Evolutionary conservation across 345 rosid species (phyloP).

Genomic region (Excoecaria cochinchinensis): DNA sequence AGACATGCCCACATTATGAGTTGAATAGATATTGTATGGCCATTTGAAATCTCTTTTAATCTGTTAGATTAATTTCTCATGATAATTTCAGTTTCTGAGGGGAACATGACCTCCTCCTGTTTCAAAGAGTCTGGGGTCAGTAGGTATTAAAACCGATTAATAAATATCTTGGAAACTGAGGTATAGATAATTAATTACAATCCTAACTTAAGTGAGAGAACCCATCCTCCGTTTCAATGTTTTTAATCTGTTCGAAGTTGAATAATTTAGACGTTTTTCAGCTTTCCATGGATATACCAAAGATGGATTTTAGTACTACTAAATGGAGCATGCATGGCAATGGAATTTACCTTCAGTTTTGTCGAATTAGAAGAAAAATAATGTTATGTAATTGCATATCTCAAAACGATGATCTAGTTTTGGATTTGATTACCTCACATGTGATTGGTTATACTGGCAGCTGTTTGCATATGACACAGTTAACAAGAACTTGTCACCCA

Average conservation of each 20-base stretch:
- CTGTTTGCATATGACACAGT: conserved; percentile 88
- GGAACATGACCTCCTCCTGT: background rate
- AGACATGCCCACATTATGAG: background rate
- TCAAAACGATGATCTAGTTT: background rate
- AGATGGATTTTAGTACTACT: background rate
- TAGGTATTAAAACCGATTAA: background rate
- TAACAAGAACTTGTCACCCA: conserved; percentile 67
- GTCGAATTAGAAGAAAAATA: background rate
- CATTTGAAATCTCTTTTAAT: background rate
- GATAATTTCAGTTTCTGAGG: background rate
- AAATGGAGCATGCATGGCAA: background rate
- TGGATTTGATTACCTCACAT: conserved; percentile 1
- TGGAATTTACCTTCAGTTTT: background rate
- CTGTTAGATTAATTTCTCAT: background rate
- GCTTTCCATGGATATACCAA: background rate
- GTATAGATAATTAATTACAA: background rate
- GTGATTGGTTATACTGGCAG: conserved; percentile 38
- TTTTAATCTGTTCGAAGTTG: background rate
- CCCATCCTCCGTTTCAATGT: background rate
- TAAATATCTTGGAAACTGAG: background rate
- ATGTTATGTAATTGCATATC: background rate
- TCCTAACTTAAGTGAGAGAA: background rate
- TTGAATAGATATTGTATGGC: background rate
- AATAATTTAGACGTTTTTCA: background rate
- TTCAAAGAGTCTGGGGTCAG: background rate